Evolutionary conservation across 2,329 filamentous ascomycete species (phyloP).

Genomic region (Coniella vitis): DNA sequence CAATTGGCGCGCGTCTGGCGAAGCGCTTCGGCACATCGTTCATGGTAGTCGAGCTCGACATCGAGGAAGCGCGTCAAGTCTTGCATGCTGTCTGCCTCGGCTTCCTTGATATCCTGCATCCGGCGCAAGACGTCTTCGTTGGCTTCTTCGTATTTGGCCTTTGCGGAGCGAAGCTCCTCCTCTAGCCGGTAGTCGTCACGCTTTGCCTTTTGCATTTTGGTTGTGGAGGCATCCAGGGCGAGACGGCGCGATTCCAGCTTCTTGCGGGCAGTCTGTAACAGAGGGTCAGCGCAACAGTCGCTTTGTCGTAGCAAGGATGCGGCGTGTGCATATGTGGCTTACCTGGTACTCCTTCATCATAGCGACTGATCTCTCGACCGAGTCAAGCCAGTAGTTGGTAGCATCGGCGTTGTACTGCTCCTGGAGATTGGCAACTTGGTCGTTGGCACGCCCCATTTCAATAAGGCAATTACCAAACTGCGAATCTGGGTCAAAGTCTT

Average conservation of each 20-base stretch:
- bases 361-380: conserved; percentile 78
- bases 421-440: conserved; percentile 78
- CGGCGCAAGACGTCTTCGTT: conserved; percentile 85
- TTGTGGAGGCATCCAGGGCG: conserved; percentile 82
- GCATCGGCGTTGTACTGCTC: conserved; percentile 74
- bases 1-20: conserved; percentile 44
- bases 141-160: conserved; percentile 93
- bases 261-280: conserved; percentile 62
- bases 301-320: too few species aligned
- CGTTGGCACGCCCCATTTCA: conserved; percentile 79
- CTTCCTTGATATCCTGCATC: conserved; percentile 95
- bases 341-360: conserved; percentile 99
- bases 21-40: conserved; percentile 81
- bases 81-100: conserved; percentile 73
- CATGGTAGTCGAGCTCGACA: conserved; percentile 83
- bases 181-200: conserved; percentile 90
- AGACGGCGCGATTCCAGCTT: conserved; percentile 87
- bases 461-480: conserved; percentile 85
- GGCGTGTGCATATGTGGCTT: conserved; percentile 25
- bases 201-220: conserved; percentile 89
- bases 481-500: conserved; percentile 86
- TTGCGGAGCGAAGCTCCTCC: conserved; percentile 83
- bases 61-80: conserved; percentile 80
- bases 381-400: conserved; percentile 81
- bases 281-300: too few species aligned